Evolutionary conservation across 768 basidiomycete genomes (phyloP), one percentile per base, ranked within the genome.

Genomic region (Termitomyces sp.): DNA sequence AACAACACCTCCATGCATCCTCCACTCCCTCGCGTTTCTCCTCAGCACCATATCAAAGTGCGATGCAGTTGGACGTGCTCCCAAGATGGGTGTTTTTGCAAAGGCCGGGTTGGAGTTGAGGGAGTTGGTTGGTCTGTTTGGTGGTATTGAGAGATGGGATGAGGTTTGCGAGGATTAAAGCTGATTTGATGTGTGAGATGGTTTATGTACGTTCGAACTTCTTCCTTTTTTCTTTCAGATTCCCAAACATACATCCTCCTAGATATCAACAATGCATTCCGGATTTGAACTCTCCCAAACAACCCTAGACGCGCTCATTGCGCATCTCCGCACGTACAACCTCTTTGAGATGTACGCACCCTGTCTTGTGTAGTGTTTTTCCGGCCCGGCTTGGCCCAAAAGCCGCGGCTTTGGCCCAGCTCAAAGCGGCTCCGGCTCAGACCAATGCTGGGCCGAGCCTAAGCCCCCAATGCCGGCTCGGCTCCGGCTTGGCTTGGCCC

Each of bases 151-250:
- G n/a, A n/a, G n/a, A n/a, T n/a, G n/a, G n/a, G n/a, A 15, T 32
- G 35, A 18, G 39, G 36, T 27, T 88, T 56, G 73, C 77, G n/a
- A 79, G 76, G 50, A 78, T 91, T 41, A 85, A 84, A 57, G 88
- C 86, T 0, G 89, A 91, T 59, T 64, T 91, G 55, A 64, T 88
- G 38, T 86, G 83, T 56, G 90, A 92, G 62, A 74, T 91, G 6
- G 73, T 84, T 16, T 81, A 80, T 6, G 89, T 89, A 67, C 36
- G 78, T 3, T 44, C 36, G 6, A n/a, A n/a, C n/a, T 36, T 16
- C 39, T 12, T 6, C 43, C 13, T 27, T 55, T 11, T 2, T 7
- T 20, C 18, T 6, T 22, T 9, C 39, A 47, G 1, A 52, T 9
- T 3, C 0, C 16, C 25, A 2, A 10, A 18, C 25, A 22, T 25